A percentile compares a stretch with the other conserved stretches of the same genome.
Conservation (phyloP, 2,329 filamentous ascomycete species). For the Fusarium virguliforme region DNA sequence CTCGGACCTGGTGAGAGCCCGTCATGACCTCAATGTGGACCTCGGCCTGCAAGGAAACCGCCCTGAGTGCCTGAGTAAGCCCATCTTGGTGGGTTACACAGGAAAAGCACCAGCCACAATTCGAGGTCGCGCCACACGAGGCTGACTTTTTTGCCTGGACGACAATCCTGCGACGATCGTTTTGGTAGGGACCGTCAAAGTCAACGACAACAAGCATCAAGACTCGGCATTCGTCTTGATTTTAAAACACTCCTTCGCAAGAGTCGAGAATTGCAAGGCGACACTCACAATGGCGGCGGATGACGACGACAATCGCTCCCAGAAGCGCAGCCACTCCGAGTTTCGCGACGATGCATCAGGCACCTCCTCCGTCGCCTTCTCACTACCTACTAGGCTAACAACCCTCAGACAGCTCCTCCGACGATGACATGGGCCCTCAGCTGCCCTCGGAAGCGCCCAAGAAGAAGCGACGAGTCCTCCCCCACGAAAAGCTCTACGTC, state of each 20-base stretch:
- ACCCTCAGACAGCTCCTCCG: constrained; percentile 77
- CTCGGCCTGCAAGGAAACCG: constrained; percentile 8
- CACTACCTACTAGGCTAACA: constrained; percentile 24
- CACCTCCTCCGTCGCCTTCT: constrained; percentile 45
- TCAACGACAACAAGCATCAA: constrained; percentile 23
- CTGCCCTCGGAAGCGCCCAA: constrained; percentile 87
- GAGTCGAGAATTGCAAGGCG: background rate
- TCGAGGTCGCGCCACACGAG: constrained; percentile 46
- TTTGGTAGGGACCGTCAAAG: constrained; percentile 18
- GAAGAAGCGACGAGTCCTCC: constrained; percentile 92
- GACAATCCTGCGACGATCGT: constrained; percentile 30
- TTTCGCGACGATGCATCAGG: constrained; percentile 65
- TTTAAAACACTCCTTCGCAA: background rate
- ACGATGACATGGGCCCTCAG: constrained; percentile 94
- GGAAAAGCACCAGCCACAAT: constrained; percentile 38
- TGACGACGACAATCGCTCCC: constrained; percentile 56
- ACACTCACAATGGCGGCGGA: constrained; percentile 49
- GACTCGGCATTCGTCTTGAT: background rate
- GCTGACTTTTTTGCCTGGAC: constrained; percentile 40
- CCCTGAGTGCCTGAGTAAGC: constrained; percentile 4
- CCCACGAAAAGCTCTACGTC: constrained; percentile 95
- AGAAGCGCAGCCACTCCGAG: constrained; percentile 70
- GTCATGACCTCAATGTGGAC: constrained; percentile 48
- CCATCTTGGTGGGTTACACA: constrained; percentile 1
- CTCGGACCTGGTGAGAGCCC: constrained; percentile 40